Conservation (phyloP, 2,329 filamentous ascomycete species). For the Neonectria sp. region DNA sequence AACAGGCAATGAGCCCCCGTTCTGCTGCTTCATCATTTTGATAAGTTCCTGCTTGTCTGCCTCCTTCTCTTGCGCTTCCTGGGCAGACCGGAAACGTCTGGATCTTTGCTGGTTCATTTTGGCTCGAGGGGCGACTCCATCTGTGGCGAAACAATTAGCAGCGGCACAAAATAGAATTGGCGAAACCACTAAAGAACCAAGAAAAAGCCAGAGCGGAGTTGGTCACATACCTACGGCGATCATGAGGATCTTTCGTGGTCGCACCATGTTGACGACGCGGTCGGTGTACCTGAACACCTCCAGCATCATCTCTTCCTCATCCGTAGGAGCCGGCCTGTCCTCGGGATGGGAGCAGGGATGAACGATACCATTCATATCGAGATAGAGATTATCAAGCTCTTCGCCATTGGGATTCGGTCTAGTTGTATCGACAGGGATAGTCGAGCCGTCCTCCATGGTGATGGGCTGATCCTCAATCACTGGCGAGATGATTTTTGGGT, state of each 20-base stretch:
- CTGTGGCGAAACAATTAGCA: conserved; percentile 61
- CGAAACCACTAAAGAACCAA: neutral
- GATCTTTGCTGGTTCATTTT: conserved; percentile 99
- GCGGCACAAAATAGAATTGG: neutral
- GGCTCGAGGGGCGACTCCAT: conserved; percentile 96
- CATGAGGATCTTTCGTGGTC: conserved; percentile 95
- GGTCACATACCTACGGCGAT: conserved; percentile 87
- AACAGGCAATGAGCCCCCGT: conserved; percentile 74
- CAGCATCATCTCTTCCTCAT: conserved; percentile 99
- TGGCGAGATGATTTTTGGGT: conserved; percentile 95
- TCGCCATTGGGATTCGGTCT: conserved; percentile 95
- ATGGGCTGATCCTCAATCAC: conserved; percentile 90
- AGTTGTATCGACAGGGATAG: conserved; percentile 88
- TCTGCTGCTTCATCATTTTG: conserved; percentile 86
- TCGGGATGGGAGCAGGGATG: conserved; percentile 99
- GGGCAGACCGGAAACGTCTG: conserved; percentile 92
- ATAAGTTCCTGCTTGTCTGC: conserved; percentile 90
- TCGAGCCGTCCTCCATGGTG: conserved; percentile 83
- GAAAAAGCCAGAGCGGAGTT: neutral
- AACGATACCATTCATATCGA: conserved; percentile 99
- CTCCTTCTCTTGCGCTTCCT: conserved; percentile 95
- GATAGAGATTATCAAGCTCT: conserved; percentile 97
- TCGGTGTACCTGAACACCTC: conserved; percentile 99
- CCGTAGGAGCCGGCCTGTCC: conserved; percentile 89
- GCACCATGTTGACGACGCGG: conserved; percentile 98